Evolutionary conservation across 164 flowering plant genomes (phyloP).

Genomic region (Cinnamomum chago): DNA sequence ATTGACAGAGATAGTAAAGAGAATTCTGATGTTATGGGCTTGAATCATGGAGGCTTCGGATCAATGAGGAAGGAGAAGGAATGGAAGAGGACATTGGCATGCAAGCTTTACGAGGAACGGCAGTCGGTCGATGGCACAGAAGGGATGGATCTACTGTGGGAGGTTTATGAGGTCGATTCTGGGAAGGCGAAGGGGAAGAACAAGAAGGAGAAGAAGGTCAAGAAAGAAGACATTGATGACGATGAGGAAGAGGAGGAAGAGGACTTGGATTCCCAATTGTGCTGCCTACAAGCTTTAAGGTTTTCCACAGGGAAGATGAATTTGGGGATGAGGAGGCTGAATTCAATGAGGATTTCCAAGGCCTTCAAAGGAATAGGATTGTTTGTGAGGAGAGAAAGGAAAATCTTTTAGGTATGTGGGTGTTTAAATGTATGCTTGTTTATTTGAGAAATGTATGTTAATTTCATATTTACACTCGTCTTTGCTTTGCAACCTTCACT

Average conservation of each 20-base stretch:
- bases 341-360: conserved; percentile 57
- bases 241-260: conserved; percentile 28
- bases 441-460: conserved; percentile 2
- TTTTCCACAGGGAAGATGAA: conserved; percentile 86
- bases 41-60: conserved; percentile 39
- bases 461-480: not conserved
- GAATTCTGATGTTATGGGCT: not conserved
- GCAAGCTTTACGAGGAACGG: conserved; percentile 85
- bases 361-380: conserved; percentile 76
- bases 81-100: conserved; percentile 88
- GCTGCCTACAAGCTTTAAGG: conserved; percentile 83
- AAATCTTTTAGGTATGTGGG: conserved; percentile 10
- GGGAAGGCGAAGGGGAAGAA: conserved; percentile 15
- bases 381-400: conserved; percentile 37
- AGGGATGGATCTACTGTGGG: conserved; percentile 95
- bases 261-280: conserved; percentile 38
- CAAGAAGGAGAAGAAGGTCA: conserved; percentile 20
- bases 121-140: conserved; percentile 35
- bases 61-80: conserved; percentile 83
- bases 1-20: not conserved
- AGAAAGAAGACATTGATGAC: conserved; percentile 6
- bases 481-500: not conserved
- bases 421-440: not conserved
- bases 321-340: conserved; percentile 69
- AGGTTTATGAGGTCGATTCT: conserved; percentile 56